Conservation (phyloP, 371 early-diverging fungal species). For the Parasitella parasitica region DNA sequence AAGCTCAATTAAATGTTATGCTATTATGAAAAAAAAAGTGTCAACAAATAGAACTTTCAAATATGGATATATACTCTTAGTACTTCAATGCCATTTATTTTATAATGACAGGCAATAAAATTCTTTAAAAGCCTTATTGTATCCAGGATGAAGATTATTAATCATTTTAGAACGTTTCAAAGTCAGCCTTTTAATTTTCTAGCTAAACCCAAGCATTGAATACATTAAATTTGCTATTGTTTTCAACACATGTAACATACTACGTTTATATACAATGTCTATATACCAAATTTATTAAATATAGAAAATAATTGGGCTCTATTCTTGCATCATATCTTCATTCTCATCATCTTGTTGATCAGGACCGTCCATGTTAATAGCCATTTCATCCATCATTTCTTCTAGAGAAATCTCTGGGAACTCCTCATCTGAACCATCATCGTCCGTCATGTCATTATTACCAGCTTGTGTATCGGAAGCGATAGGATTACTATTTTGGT, state of each 20-base stretch:
- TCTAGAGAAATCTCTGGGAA: slow-evolving; percentile 90
- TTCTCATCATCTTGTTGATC: slow-evolving; percentile 47
- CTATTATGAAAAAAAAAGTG: too few species aligned
- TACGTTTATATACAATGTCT: neutral
- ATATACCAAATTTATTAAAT: neutral
- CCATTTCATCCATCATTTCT: slow-evolving; percentile 89
- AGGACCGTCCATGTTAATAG: slow-evolving; percentile 58
- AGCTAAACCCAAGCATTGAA: too few species aligned
- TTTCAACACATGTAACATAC: too few species aligned
- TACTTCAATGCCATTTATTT: too few species aligned
- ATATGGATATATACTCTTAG: too few species aligned
- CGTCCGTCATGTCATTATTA: slow-evolving; percentile 53
- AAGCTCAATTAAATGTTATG: too few species aligned
- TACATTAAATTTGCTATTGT: neutral
- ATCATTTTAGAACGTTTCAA: too few species aligned
- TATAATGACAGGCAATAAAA: too few species aligned
- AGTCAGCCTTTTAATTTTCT: too few species aligned
- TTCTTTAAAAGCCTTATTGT: too few species aligned
- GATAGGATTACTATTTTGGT: slow-evolving; percentile 29
- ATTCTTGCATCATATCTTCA: slow-evolving; percentile 35
- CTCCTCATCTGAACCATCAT: slow-evolving; percentile 59
- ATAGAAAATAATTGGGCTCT: neutral
- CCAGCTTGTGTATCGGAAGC: slow-evolving; percentile 37
- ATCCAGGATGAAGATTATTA: too few species aligned
- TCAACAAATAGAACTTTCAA: too few species aligned